Percentiles rank a stretch among this genome's conserved stretches.
These are phyloP conservation scores for Chloroidium sp. DNA, from an alignment of 163 green algal species.

Conservation along the genomic window DNA sequence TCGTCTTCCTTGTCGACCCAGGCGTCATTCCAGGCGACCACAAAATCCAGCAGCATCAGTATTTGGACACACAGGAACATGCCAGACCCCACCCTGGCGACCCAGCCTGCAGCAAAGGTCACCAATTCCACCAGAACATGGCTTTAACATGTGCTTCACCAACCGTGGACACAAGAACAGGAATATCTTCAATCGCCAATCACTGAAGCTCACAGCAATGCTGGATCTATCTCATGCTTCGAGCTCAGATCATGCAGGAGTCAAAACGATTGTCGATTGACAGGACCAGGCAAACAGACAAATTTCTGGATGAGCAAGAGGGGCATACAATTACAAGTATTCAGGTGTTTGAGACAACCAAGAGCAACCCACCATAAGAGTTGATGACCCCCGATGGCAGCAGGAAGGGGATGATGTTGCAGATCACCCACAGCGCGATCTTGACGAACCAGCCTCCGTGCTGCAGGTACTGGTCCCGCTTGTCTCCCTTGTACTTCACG, in stretches of 20 bases:
- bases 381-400: slow-evolving; percentile 73
- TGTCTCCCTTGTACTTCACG: slow-evolving; percentile 78
- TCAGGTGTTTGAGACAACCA: neutral
- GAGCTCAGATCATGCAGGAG: too few species aligned
- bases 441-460: slow-evolving; percentile 88
- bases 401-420: slow-evolving; percentile 85
- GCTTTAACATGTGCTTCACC: too few species aligned
- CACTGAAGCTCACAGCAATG: too few species aligned
- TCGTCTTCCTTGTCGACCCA: slow-evolving; percentile 78
- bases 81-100: slow-evolving; percentile 76
- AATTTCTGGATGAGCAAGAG: too few species aligned
- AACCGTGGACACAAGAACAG: too few species aligned
- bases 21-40: slow-evolving; percentile 83
- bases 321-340: too few species aligned
- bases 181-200: too few species aligned
- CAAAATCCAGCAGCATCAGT: slow-evolving; percentile 91
- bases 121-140: too few species aligned
- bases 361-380: slow-evolving; percentile 60
- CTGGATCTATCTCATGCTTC: too few species aligned
- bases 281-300: too few species aligned
- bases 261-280: too few species aligned
- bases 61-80: slow-evolving; percentile 96
- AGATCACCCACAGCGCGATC: slow-evolving; percentile 71
- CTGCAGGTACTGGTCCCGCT: slow-evolving; percentile 73
- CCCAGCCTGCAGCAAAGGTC: slow-evolving; percentile 38